Base-by-base conservation (phyloP, 106 monocot genomes). In the Chionographis japonica region DNA sequence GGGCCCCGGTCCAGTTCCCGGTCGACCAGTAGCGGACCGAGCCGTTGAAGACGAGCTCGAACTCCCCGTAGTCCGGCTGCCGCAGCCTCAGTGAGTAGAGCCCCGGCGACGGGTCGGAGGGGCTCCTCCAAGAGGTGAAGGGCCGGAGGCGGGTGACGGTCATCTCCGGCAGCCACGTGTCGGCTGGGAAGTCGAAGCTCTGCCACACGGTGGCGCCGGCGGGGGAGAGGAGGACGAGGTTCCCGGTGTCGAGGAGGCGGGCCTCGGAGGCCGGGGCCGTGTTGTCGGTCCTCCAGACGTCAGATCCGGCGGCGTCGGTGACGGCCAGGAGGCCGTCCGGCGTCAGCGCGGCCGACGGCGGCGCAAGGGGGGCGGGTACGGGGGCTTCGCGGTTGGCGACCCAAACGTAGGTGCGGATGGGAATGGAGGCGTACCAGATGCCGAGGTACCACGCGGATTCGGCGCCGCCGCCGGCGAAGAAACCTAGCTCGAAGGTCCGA, bases 391-490 rank as follows among this genome's bases (percentile, higher is more conserved):
- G 82, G 65, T 87, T 87, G 69, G 86, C 86, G 37, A 87, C 69
- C 86, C 86, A 87, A 69, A 83, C 82, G 70, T 76, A 79, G 60
- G 83, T 83, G 50, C 86, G 78, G 72, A 77, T 73, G 19, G 82
- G 79, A 65, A 87, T 70, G 56, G 83, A 78, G 46, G 80, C 77
- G 81, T 84, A 88, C 84, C 84, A 84, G 80, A 88, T 78, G 71
- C 75, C 84, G 60, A 88, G 70, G 69, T 64, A 81, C 16, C 40
- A 76, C 56, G 36, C 5, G 50, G 77, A 68, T 27, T 27, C 27
- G 27, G 27, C 27, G 19, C 53, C 66, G 64, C 74, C 68, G 55
- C 60, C 56, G 68, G 71, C 18, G 79, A 87, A 87, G 86, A 87
- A 87, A 12, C 86, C 86, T 2, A 87, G 58, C 60, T 72, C 79